Evolutionary conservation across 1,284 basidiomycete genomes (phyloP), one percentile per base, ranked within the genome.

Genomic region (Boletellus sp.): DNA sequence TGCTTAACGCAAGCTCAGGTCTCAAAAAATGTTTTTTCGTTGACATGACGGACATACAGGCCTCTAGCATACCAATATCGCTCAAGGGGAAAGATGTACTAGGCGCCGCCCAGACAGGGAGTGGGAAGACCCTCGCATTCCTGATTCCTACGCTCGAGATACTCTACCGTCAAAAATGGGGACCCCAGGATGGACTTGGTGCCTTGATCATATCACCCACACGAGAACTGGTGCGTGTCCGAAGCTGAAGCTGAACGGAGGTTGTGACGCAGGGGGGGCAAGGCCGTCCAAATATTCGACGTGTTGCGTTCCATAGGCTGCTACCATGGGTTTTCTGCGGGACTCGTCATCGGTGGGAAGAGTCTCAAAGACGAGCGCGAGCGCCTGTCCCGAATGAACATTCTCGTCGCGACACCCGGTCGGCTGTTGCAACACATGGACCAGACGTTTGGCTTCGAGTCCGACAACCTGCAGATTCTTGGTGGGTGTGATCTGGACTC

Each of bases 251-350:
- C 21, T 48, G 26, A 50, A 24, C 13, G n/a, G 21, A 18, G 24
- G 36, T 50, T 22, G 40, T 62, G 47, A 54, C 47, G 21, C 44
- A 16, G 46, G 37, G 11, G n/a, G 45, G 38, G 10, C 43, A 24
- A 91, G 89, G 94, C 95, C 1, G 91, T 97, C 12, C 95, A 98
- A 78, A 98, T 97, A 58, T 99, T 99, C 68, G 93, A 96, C 51
- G 95, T 98, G 6, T 73, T 99, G 11, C 83, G 93, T 38, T 90
- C 90, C 50, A 93, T 98, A 54, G 97, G 97, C 3, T 86, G 87
- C 47, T 86, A 86, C 64, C 96, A 98, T 66, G 81, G 82, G 13
- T 97, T 98, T 69, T 97, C 93, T 5, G 96, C 96, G 1, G 96
- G 96, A 1, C 75, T 99, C 18, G 89, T 99, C 22, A 98, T 99